These are phyloP conservation scores for Sugiyamaella neomexicana DNA, from an alignment of 1,139 yeast genomes.

Conservation along the genomic window DNA sequence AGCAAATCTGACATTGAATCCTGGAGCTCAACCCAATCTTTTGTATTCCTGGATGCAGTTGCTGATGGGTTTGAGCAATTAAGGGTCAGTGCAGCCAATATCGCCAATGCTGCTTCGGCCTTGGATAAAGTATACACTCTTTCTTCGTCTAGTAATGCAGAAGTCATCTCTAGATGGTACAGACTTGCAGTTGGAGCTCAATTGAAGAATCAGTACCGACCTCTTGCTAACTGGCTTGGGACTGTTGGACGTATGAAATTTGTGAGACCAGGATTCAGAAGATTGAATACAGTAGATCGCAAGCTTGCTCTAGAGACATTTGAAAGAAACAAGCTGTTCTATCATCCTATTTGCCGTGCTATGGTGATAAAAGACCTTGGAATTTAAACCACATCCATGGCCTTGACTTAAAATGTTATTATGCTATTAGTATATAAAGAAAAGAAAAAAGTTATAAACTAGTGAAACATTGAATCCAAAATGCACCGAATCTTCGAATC, in stretches of 20 bases:
- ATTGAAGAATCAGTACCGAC: constrained; percentile 47
- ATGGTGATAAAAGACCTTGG: constrained; percentile 73
- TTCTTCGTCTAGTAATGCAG: constrained; percentile 65
- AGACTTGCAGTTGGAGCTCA: constrained; percentile 49
- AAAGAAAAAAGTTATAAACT: neutral
- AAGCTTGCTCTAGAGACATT: constrained; percentile 67
- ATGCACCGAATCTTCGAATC: neutral
- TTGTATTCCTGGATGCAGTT: constrained; percentile 73
- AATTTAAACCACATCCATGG: constrained; percentile 1
- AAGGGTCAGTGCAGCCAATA: constrained; percentile 17
- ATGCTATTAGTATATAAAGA: constrained; percentile 8
- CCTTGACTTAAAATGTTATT: neutral
- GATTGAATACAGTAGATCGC: constrained; percentile 63
- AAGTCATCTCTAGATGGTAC: constrained; percentile 77
- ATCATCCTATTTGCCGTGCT: constrained; percentile 83
- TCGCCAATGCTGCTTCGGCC: constrained; percentile 39
- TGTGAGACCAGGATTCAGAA: constrained; percentile 80
- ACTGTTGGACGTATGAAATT: constrained; percentile 95
- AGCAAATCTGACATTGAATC: constrained; percentile 48
- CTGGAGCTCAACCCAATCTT: constrained; percentile 74
- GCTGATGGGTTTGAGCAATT: constrained; percentile 38
- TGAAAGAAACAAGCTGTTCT: constrained; percentile 54
- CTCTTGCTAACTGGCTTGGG: constrained; percentile 78
- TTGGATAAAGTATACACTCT: constrained; percentile 47
- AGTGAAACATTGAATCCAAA: constrained; percentile 2